Evolutionary conservation across 495 filamentous ascomycete species (phyloP).

Genomic region (Lasiosphaeria miniovina): DNA sequence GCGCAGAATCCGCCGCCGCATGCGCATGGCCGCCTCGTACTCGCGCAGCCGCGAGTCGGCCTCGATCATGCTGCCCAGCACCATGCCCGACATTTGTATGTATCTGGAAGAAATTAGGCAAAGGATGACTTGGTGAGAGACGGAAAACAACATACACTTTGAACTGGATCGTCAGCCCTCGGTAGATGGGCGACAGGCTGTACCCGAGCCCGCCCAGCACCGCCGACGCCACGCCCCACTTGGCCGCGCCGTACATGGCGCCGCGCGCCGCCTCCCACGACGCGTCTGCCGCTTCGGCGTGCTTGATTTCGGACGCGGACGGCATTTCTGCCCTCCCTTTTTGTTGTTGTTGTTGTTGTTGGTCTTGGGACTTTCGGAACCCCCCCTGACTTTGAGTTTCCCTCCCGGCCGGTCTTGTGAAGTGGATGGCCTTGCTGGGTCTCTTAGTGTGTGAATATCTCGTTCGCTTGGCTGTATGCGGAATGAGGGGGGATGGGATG

Average conservation of each 20-base stretch:
- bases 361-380: too few relatives aligned
- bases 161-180: slow-evolving; percentile 81
- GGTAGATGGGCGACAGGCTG: slow-evolving; percentile 67
- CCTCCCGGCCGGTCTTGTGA: too few relatives aligned
- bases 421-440: too few relatives aligned
- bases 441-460: too few relatives aligned
- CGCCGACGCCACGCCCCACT: slow-evolving; percentile 62
- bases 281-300: slow-evolving; percentile 57
- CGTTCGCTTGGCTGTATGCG: too few relatives aligned
- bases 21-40: slow-evolving; percentile 61
- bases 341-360: background rate
- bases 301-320: slow-evolving; percentile 41
- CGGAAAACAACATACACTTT: slow-evolving; percentile 60
- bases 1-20: slow-evolving; percentile 58
- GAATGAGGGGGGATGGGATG: too few relatives aligned
- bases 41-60: slow-evolving; percentile 71
- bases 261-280: slow-evolving; percentile 62
- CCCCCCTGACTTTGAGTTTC: too few relatives aligned
- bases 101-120: slow-evolving; percentile 47
- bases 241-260: slow-evolving; percentile 56
- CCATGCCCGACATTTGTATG: slow-evolving; percentile 85
- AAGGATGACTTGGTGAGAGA: background rate
- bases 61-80: slow-evolving; percentile 77
- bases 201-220: slow-evolving; percentile 56
- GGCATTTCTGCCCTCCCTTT: slow-evolving; percentile 16